A percentile compares a stretch with the other conserved stretches of the same genome.
Evolutionary conservation across 108 stramenopile genomes (phyloP).

Genomic region (Skeletonema grethae): DNA sequence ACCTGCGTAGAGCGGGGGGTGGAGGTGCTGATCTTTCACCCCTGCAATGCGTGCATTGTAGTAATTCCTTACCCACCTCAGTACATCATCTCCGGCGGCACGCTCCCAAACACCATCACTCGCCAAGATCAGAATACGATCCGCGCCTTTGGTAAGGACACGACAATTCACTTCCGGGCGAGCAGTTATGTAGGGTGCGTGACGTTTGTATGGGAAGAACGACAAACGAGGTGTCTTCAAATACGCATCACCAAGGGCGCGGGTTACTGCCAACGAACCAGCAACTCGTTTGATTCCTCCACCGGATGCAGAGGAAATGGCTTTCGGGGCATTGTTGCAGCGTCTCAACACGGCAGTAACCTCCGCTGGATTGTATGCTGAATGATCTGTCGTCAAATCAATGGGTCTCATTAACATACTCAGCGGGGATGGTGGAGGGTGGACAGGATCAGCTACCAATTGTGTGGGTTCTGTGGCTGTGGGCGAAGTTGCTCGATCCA

Average conservation of each 20-base stretch:
- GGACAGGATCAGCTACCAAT: constrained; percentile 50
- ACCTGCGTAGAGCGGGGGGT: constrained; percentile 15
- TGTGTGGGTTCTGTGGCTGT: constrained; percentile 46
- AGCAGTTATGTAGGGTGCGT: constrained; percentile 86
- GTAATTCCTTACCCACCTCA: constrained; percentile 75
- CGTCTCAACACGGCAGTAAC: constrained; percentile 76
- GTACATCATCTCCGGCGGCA: constrained; percentile 68
- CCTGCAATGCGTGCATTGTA: constrained; percentile 70
- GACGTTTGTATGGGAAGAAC: constrained; percentile 83
- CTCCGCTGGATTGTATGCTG: constrained; percentile 85
- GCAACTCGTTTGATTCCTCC: constrained; percentile 90
- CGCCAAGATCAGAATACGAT: constrained; percentile 79
- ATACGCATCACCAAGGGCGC: constrained; percentile 87
- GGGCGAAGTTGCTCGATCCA: constrained; percentile 52
- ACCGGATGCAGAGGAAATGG: constrained; percentile 71
- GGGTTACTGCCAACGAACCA: constrained; percentile 80
- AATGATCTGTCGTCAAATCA: constrained; percentile 87
- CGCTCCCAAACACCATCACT: constrained; percentile 91
- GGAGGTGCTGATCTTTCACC: constrained; percentile 46
- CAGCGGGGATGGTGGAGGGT: constrained; percentile 59
- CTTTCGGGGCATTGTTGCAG: constrained; percentile 83
- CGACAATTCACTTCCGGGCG: constrained; percentile 86
- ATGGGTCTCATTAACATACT: constrained; percentile 65
- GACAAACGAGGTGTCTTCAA: constrained; percentile 80
- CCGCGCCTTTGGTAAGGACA: constrained; percentile 62